Evolutionary conservation across 768 basidiomycete species (phyloP), one percentile per base, ranked within the genome.

Genomic region (Pisolithus sp.): DNA sequence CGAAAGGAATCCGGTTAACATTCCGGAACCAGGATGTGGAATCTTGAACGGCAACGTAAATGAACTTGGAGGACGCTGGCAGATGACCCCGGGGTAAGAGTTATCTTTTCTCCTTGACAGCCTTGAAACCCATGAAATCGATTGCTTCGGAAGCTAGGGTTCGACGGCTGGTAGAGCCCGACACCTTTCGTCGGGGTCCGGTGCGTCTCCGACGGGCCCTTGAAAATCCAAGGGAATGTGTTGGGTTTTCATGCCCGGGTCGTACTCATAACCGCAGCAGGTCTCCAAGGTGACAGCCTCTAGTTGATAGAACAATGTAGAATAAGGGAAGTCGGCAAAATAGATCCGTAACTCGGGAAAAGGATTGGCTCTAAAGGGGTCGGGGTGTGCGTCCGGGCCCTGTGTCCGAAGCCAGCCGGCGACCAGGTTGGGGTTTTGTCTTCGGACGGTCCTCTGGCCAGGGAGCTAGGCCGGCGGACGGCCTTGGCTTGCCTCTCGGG

Each of bases 291-390:
- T 82, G 80, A 82, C 76, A 82, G 81, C 79, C 82, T 83, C 82
- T 83, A 83, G 82, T 82, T 76, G 78, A 81, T 81, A 77, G 79
- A 81, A 81, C 76, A 82, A 82, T 82, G 80, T 81, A 82, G 81
- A n/a, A 79, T 82, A 83, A 83, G 81, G 81, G 80, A 82, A 83
- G 79, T 81, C 76, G 75, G 82, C 83, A 85, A 85, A 84, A 81
- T 80, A 81, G 76, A 82, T 82, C 80, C 76, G 78, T 86, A 81
- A 80, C 83, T 86, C 75, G 79, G 77, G 83, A 82, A 74, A 84
- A 81, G 76, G 80, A 80, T 84, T 77, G 81, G 81, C 76, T 83
- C 83, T 85, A 82, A 83, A n/a, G n/a, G 82, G 81, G 79, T 78
- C 73, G 82, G 83, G n/a, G n/a, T n/a, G 81, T 79, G 74, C 79